Evolutionary conservation across 2,329 filamentous ascomycete species (phyloP).

Genomic region (Cladosporium sp.): DNA sequence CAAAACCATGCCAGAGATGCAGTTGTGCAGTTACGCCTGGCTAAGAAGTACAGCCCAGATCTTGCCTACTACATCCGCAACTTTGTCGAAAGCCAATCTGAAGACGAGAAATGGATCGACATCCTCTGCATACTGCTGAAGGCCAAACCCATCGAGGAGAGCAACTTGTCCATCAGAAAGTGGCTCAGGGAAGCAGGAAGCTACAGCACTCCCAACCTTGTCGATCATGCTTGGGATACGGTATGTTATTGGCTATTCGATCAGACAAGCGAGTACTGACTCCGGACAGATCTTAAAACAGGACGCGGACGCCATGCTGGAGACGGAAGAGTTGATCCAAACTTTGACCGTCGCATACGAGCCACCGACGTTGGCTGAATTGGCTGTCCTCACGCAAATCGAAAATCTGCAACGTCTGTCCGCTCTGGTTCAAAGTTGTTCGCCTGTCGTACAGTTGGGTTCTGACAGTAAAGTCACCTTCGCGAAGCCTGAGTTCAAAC

Average conservation of each 20-base stretch:
- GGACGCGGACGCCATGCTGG: not conserved
- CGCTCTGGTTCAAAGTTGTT: not conserved
- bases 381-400: not conserved
- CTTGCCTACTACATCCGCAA: slow-evolving; percentile 18
- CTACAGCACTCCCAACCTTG: not conserved
- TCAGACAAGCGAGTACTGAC: no score
- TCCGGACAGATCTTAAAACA: not conserved
- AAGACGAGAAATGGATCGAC: slow-evolving; percentile 15
- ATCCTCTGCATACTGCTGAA: slow-evolving; percentile 11
- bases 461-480: no score
- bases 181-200: not conserved
- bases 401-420: not conserved
- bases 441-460: no score
- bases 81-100: not conserved
- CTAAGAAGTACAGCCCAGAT: slow-evolving; percentile 17
- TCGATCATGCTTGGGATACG: not conserved
- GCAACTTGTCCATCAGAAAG: not conserved
- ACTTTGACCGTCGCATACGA: not conserved
- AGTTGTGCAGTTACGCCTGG: not conserved
- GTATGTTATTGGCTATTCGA: no score
- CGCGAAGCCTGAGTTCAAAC: not conserved
- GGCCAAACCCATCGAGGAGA: not conserved
- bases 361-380: not conserved
- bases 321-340: not conserved
- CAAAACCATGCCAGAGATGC: not conserved